phyloP scores from a whole-genome alignment of 805 yeast genomes.

The Ogataea ganodermae region DNA sequence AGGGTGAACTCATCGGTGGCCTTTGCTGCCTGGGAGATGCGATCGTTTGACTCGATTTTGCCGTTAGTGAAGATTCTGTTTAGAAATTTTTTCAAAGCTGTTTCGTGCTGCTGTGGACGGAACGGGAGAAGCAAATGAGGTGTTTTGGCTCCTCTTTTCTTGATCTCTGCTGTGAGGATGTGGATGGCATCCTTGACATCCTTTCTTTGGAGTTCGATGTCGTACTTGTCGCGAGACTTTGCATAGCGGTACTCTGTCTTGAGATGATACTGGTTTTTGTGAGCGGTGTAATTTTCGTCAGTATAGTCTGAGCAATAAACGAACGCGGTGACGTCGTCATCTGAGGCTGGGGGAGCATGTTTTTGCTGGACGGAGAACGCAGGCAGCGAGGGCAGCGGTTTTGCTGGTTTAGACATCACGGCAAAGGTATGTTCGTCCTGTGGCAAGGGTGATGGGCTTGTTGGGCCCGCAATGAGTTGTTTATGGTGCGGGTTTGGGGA shows the following conservation, averaged over 20 bases:
- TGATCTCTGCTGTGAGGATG: slow-evolving; percentile 69
- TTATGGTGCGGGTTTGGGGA: background rate
- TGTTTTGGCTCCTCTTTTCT: slow-evolving; percentile 65
- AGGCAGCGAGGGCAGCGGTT: slow-evolving; percentile 30
- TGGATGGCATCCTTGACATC: slow-evolving; percentile 70
- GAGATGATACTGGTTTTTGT: slow-evolving; percentile 29
- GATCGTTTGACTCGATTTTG: slow-evolving; percentile 43
- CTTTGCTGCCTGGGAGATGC: slow-evolving; percentile 45
- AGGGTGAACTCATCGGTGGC: slow-evolving; percentile 68
- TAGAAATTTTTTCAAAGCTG: slow-evolving; percentile 57
- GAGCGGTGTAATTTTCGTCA: slow-evolving; percentile 27
- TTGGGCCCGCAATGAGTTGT: slow-evolving; percentile 2
- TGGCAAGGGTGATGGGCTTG: background rate
- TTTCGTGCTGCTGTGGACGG: slow-evolving; percentile 67
- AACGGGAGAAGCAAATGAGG: slow-evolving; percentile 79
- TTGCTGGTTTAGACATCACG: slow-evolving; percentile 15
- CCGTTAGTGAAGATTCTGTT: slow-evolving; percentile 58
- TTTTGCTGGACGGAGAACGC: slow-evolving; percentile 17
- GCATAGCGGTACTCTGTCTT: slow-evolving; percentile 34
- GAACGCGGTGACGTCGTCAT: slow-evolving; percentile 29
- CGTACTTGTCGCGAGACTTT: slow-evolving; percentile 26
- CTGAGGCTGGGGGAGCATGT: slow-evolving; percentile 7
- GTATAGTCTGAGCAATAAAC: slow-evolving; percentile 34
- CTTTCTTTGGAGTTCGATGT: slow-evolving; percentile 56
- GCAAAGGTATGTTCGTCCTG: background rate